Conservation (phyloP, 1,139 yeast species). For the Debaryomycetaceae sp. region DNA sequence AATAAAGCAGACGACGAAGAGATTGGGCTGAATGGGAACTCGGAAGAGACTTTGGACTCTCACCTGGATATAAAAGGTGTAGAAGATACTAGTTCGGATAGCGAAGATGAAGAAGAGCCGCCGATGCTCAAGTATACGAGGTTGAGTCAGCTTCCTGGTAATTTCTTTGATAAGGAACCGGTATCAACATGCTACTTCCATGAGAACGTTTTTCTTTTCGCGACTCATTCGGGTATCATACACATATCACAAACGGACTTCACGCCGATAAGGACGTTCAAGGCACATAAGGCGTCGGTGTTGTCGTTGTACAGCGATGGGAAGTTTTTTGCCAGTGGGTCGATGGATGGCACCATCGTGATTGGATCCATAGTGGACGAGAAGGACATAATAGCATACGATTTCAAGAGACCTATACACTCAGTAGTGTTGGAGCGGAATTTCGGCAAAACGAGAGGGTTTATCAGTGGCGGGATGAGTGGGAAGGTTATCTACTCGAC, state of each 20-base stretch:
- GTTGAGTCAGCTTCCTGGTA: slow-evolving; percentile 58
- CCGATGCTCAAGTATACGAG: slow-evolving; percentile 76
- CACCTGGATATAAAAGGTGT: slow-evolving; percentile 1
- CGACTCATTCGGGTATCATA: slow-evolving; percentile 84
- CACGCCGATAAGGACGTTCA: slow-evolving; percentile 60
- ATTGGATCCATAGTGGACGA: slow-evolving; percentile 67
- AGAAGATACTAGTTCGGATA: slow-evolving; percentile 21
- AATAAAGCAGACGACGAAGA: not conserved
- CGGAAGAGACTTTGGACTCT: not conserved
- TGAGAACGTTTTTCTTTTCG: slow-evolving; percentile 66
- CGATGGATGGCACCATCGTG: slow-evolving; percentile 91
- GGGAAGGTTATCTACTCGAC: slow-evolving; percentile 77
- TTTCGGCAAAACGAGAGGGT: slow-evolving; percentile 58
- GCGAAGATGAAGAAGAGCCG: slow-evolving; percentile 58
- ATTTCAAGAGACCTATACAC: slow-evolving; percentile 85
- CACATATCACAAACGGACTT: slow-evolving; percentile 64
- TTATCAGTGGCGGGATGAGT: slow-evolving; percentile 87
- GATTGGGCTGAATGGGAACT: too few relatives aligned
- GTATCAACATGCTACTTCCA: slow-evolving; percentile 65
- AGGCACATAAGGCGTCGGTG: slow-evolving; percentile 85
- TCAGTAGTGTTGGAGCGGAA: slow-evolving; percentile 77
- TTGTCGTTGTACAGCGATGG: slow-evolving; percentile 74
- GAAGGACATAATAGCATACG: slow-evolving; percentile 67
- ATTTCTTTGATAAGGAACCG: slow-evolving; percentile 71
- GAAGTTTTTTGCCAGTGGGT: slow-evolving; percentile 72